Evolutionary conservation across 208 protist genomes (phyloP).

Genomic region (Trypanosoma platydactyli): DNA sequence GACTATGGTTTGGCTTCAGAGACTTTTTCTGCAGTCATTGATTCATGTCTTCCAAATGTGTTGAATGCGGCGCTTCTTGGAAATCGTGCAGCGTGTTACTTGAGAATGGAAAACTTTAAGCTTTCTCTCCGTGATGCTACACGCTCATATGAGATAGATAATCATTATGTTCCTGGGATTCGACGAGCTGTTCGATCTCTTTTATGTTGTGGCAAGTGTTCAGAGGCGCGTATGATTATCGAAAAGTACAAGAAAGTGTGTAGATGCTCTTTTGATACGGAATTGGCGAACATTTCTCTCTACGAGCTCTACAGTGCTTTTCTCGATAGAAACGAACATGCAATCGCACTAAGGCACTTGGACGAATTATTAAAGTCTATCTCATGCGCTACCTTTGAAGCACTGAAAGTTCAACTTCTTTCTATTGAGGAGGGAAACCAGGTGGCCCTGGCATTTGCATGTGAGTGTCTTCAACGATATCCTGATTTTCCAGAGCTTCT

Average conservation of each 20-base stretch:
- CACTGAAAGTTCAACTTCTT: constrained; percentile 51
- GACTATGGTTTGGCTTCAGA: constrained; percentile 19
- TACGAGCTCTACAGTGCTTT: constrained; percentile 42
- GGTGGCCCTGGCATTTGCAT: constrained; percentile 33
- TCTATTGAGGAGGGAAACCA: constrained; percentile 37
- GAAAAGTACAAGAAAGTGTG: constrained; percentile 27
- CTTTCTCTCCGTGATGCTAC: constrained; percentile 32
- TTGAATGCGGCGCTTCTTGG: constrained; percentile 40
- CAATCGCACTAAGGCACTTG: constrained; percentile 40
- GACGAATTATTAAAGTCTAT: constrained; percentile 37
- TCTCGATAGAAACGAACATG: constrained; percentile 46
- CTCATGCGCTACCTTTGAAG: constrained; percentile 57
- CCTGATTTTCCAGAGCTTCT: constrained; percentile 42
- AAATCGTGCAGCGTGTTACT: constrained; percentile 61
- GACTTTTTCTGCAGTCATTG: constrained; percentile 28
- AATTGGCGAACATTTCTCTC: constrained; percentile 40
- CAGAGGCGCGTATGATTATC: constrained; percentile 34
- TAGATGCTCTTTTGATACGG: constrained; percentile 32
- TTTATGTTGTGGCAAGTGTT: constrained; percentile 33
- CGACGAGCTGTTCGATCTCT: constrained; percentile 40
- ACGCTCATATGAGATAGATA: constrained; percentile 43
- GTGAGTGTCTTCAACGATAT: constrained; percentile 30
- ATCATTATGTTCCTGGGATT: constrained; percentile 35
- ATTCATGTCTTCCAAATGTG: constrained; percentile 29
- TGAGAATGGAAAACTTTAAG: constrained; percentile 49